Conservation (phyloP, 495 filamentous ascomycete genomes). For the Aspergillus sclerotiicarbonarius region DNA sequence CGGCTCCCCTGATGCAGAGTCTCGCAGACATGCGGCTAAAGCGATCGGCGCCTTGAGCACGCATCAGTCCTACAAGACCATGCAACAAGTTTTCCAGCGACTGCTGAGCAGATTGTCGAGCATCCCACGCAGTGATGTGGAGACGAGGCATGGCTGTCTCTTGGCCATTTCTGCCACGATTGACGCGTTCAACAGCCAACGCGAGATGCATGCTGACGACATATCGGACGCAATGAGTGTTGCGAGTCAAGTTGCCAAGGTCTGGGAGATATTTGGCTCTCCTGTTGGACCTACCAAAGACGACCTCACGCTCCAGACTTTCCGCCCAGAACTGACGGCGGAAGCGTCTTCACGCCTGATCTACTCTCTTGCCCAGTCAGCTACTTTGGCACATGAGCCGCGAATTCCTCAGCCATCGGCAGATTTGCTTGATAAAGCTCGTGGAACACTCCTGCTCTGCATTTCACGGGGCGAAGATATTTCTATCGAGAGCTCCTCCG, state of each 20-base stretch:
- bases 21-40: slow-evolving; percentile 67
- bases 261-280: slow-evolving; percentile 44
- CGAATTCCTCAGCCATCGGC: slow-evolving; percentile 15
- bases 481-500: slow-evolving; percentile 47
- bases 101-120: slow-evolving; percentile 44
- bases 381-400: slow-evolving; percentile 1
- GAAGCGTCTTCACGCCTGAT: slow-evolving; percentile 63
- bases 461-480: slow-evolving; percentile 46
- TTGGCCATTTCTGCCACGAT: slow-evolving; percentile 54
- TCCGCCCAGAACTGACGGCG: slow-evolving; percentile 67
- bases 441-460: slow-evolving; percentile 42
- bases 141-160: slow-evolving; percentile 66
- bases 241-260: slow-evolving; percentile 21
- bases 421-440: slow-evolving; percentile 33
- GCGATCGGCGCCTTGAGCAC: slow-evolving; percentile 62
- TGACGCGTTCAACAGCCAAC: slow-evolving; percentile 30
- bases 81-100: slow-evolving; percentile 33
- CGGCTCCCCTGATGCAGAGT: slow-evolving; percentile 67
- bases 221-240: slow-evolving; percentile 22
- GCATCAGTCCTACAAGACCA: slow-evolving; percentile 29
- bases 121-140: slow-evolving; percentile 58
- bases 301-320: slow-evolving; percentile 46
- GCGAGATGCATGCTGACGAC: slow-evolving; percentile 2
- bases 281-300: slow-evolving; percentile 37
- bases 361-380: slow-evolving; percentile 32